Base-by-base conservation (phyloP, 2,329 filamentous ascomycete genomes). In the Aspergillus brunneoviolaceus region DNA sequence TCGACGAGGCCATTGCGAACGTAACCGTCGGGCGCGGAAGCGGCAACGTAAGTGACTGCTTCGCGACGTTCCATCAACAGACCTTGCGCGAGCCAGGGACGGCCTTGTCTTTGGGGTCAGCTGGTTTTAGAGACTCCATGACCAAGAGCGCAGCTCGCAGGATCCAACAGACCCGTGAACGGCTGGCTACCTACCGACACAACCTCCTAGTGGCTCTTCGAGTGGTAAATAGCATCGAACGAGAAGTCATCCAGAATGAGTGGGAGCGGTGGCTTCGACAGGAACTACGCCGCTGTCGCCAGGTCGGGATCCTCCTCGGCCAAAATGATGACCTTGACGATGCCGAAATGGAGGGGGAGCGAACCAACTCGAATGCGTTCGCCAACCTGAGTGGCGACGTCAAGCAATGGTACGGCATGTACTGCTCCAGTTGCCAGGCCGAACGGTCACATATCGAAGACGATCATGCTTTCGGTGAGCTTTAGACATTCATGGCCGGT, bases 201-300 rank as follows among this genome's bases (percentile, higher is more conserved):
- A 92, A 98, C 71, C 81, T 99, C 21, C 79, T 98, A 2, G 93
- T 99, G 5, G 92, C 93, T 5, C 87, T 98, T 80, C 87, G 93
- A 4, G 86, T 97, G 2, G 88, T 98, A 62, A 97, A 98, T 76
- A 89, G 85, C 59, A 87, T 98, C 29, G 95, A 98, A 80, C 84
- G 85, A 60, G 92, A 97, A 74, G 88, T 96, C 74, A 77, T 98
- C 57, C 85, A 87, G 69, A 89, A 89, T 0, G 94, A 97, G 75
- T 99, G 92, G 89, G 93, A 96, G 78, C 90, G 91, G 64, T 99
- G 94, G 93, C 83, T 98, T 31, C 77, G 85, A 3, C 89, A 91
- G 66, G 95, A 99, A 78, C 88, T 87, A 64, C 76, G 82, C 35
- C 85, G 90, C 52, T 99, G 95, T 74, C 85, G 86, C 59, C 85